Evolutionary conservation across 2,329 filamentous ascomycete species (phyloP).

Genomic region (Pseudogymnoascus sp.): DNA sequence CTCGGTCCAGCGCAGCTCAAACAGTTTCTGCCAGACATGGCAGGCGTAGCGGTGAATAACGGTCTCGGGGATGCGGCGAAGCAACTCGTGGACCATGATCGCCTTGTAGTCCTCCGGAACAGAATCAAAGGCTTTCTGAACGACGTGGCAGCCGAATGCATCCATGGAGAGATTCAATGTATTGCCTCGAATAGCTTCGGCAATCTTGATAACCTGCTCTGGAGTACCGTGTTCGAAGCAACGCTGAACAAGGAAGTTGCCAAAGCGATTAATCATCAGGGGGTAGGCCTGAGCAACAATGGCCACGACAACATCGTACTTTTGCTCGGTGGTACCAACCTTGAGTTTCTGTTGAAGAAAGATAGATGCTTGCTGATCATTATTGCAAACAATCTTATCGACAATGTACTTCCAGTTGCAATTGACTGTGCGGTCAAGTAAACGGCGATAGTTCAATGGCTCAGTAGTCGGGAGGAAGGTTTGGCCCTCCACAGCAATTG

Average conservation of each 20-base stretch:
- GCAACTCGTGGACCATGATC: constrained; percentile 95
- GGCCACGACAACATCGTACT: constrained; percentile 92
- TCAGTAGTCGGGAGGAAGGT: constrained; percentile 84
- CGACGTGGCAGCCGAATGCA: constrained; percentile 94
- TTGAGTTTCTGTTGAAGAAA: constrained; percentile 99
- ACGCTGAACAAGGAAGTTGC: constrained; percentile 95
- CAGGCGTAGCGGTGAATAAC: constrained; percentile 98
- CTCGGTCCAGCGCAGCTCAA: constrained; percentile 92
- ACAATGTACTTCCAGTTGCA: constrained; percentile 99
- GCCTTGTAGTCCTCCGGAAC: constrained; percentile 97
- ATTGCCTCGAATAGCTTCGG: constrained; percentile 87
- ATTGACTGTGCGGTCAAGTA: constrained; percentile 90
- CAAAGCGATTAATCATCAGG: constrained; percentile 97
- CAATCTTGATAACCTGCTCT: constrained; percentile 91
- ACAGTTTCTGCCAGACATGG: constrained; percentile 99
- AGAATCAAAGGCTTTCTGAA: constrained; percentile 97
- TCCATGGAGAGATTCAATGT: constrained; percentile 96
- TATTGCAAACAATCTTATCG: constrained; percentile 98
- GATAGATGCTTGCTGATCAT: constrained; percentile 97
- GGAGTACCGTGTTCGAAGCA: constrained; percentile 97
- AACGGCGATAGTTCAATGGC: constrained; percentile 89
- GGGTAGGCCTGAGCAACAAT: constrained; percentile 93
- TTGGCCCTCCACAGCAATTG: constrained; percentile 50
- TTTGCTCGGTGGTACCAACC: constrained; percentile 88
- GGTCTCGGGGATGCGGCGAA: constrained; percentile 92